These are phyloP conservation scores for Melanomma pulvis-pyrius DNA, from an alignment of 495 filamentous ascomycete genomes.

Conservation along the genomic window DNA sequence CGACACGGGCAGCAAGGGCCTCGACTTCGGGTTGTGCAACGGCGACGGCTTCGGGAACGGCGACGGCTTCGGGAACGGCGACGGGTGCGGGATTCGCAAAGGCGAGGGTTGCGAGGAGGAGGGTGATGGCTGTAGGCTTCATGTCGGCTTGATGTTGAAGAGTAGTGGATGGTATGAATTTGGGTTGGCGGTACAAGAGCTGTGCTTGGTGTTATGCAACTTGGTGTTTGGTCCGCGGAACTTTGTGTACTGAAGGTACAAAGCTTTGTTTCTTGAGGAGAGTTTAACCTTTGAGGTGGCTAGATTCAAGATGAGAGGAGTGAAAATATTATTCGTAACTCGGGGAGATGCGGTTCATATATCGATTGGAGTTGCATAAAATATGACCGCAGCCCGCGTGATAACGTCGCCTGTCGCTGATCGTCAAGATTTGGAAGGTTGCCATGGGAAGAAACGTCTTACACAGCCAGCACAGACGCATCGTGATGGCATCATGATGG, in stretches of 20 bases:
- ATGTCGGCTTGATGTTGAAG: slow-evolving; percentile 14
- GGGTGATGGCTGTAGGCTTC: slow-evolving; percentile 25
- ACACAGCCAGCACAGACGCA: not conserved
- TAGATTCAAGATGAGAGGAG: too few relatives aligned
- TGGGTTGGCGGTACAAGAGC: not conserved
- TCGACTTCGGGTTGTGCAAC: not conserved
- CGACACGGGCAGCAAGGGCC: slow-evolving; percentile 7
- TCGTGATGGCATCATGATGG: not conserved
- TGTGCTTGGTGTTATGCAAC: not conserved
- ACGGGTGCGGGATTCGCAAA: slow-evolving; percentile 21
- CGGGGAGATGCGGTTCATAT: too few relatives aligned
- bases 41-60: not conserved
- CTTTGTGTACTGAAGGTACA: not conserved
- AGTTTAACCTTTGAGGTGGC: too few relatives aligned
- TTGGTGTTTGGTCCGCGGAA: not conserved
- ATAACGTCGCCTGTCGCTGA: slow-evolving; percentile 1
- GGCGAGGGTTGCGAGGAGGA: slow-evolving; percentile 29
- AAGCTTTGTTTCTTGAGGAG: not conserved
- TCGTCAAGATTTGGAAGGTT: not conserved
- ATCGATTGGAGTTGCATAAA: not conserved
- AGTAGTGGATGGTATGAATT: not conserved
- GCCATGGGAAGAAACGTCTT: not conserved
- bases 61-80: not conserved
- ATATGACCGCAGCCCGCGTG: not conserved
- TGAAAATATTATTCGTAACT: too few relatives aligned